Percentiles rank a stretch among this genome's conserved stretches.
phyloP scores from a whole-genome alignment of 129 eudicot species.

The Kitagawia praeruptora region DNA sequence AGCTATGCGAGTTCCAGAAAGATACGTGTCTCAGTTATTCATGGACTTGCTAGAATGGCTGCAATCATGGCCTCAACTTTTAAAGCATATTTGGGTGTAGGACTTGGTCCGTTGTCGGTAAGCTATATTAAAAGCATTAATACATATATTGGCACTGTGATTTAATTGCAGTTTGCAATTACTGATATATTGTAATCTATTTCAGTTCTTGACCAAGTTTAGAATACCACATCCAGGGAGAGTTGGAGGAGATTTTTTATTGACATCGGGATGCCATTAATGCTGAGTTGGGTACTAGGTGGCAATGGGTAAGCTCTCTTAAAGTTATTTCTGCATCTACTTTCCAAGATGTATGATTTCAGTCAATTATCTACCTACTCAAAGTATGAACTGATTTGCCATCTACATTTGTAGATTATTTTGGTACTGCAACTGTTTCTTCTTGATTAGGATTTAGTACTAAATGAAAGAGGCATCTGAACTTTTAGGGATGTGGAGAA shows the following conservation, averaged over 20 bases:
- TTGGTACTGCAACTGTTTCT: neutral
- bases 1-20: conserved; percentile 85
- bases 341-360: neutral
- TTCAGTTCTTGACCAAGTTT: conserved; percentile 84
- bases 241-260: conserved; percentile 86
- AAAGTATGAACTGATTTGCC: neutral
- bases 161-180: neutral
- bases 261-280: conserved; percentile 81
- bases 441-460: neutral
- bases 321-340: neutral
- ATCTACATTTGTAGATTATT: neutral
- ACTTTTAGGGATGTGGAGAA: neutral
- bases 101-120: conserved; percentile 98
- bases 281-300: conserved; percentile 96
- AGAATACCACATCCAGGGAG: conserved; percentile 98
- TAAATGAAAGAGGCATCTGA: neutral
- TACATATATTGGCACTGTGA: neutral
- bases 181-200: neutral
- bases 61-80: conserved; percentile 99
- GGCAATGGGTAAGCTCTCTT: conserved; percentile 74
- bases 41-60: conserved; percentile 97
- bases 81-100: conserved; percentile 93
- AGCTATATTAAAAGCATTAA: conserved; percentile 8
- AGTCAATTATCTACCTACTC: neutral
- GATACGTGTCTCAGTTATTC: conserved; percentile 83